These are phyloP conservation scores for Cryptomeria japonica DNA, from an alignment of 75 land plant species.

Conservation along the genomic window DNA sequence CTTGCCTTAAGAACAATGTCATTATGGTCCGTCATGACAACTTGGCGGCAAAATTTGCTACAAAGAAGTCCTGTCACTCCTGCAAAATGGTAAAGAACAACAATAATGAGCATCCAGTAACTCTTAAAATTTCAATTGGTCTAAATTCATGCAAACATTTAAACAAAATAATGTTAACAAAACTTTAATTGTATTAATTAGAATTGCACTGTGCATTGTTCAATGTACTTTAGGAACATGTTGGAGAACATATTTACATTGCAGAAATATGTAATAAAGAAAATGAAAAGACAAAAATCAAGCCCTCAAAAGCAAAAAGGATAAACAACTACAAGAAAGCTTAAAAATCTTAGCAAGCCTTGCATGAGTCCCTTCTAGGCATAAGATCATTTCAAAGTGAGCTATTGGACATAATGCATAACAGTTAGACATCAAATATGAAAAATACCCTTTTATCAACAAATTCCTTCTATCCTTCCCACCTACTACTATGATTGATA, in stretches of 20 bases:
- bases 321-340: neutral
- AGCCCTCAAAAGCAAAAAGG: neutral
- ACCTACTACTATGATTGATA: neutral
- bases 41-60: conserved; percentile 69
- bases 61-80: conserved; percentile 91
- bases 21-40: conserved; percentile 89
- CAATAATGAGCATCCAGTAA: neutral
- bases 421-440: too few species aligned
- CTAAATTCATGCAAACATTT: neutral
- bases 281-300: neutral
- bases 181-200: neutral
- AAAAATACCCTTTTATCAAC: too few species aligned
- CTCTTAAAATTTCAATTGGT: neutral
- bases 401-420: neutral
- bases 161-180: neutral
- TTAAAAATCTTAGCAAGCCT: neutral
- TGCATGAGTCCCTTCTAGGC: neutral
- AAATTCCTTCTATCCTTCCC: neutral
- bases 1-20: conserved; percentile 93
- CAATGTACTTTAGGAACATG: neutral
- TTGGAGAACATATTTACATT: neutral
- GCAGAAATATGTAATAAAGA: neutral
- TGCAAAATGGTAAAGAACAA: conserved; percentile 21
- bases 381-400: too few species aligned
- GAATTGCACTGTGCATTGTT: neutral